Conservation (phyloP, 768 basidiomycete genomes). For the Russula foetens region DNA sequence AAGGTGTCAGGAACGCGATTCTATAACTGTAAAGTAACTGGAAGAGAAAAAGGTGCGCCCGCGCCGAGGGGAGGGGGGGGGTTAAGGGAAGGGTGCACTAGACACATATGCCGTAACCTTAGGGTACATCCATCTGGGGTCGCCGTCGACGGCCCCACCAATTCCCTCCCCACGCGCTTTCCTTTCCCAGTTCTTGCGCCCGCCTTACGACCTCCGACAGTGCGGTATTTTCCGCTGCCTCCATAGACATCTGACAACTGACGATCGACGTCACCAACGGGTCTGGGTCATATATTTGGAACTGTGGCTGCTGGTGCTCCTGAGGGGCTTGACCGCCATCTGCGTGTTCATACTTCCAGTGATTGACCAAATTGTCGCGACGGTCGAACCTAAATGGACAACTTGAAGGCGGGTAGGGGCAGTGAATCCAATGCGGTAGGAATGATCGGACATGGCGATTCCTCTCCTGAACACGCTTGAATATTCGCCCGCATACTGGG, state of each 20-base stretch:
- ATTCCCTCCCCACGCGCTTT: background rate
- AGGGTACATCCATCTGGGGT: too few relatives aligned
- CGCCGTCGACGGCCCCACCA: background rate
- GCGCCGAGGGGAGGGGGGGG: too few relatives aligned
- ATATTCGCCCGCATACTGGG: background rate
- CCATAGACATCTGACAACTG: background rate
- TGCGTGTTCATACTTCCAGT: background rate
- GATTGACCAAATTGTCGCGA: background rate
- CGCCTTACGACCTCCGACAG: background rate
- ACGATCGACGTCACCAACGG: background rate
- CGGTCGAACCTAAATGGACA: background rate
- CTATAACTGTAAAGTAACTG: too few relatives aligned
- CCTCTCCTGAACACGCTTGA: background rate
- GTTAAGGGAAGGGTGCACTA: too few relatives aligned
- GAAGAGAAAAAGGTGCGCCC: too few relatives aligned
- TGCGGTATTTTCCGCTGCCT: background rate
- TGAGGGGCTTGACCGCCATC: background rate
- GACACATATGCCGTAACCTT: too few relatives aligned
- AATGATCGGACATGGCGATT: background rate
- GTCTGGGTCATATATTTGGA: background rate
- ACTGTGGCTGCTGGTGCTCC: background rate
- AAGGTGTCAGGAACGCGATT: too few relatives aligned
- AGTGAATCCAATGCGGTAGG: too few relatives aligned
- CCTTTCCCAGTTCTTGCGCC: background rate
- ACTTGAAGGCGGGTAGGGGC: background rate